Conservation (phyloP, 805 yeast genomes). For the Myxozyma neotropica region DNA sequence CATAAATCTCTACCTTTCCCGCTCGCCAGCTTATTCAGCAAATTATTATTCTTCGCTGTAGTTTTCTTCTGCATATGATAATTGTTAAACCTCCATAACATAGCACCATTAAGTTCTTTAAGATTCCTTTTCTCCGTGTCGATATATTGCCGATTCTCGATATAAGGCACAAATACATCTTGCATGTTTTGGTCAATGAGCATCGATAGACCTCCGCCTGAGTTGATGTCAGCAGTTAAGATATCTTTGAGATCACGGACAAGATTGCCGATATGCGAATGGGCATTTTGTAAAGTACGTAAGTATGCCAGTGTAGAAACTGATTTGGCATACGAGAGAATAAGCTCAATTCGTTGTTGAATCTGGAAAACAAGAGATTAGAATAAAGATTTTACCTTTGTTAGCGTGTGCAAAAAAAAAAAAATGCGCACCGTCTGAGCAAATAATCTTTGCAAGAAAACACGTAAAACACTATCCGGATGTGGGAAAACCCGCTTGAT, state of each 20-base stretch:
- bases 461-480: conserved; percentile 66
- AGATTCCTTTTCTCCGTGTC: conserved; percentile 69
- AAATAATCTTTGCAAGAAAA: conserved; percentile 73
- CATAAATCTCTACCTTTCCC: conserved; percentile 21
- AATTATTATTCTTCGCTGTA: conserved; percentile 7
- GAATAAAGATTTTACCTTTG: no score
- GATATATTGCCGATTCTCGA: conserved; percentile 69
- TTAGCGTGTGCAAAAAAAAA: conserved; percentile 52
- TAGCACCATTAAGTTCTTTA: conserved; percentile 50
- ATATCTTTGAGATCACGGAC: conserved; percentile 67
- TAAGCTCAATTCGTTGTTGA: conserved; percentile 50
- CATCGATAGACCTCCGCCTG: conserved; percentile 47
- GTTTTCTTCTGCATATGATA: conserved; percentile 16
- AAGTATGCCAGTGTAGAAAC: conserved; percentile 71
- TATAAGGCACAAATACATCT: conserved; percentile 73
- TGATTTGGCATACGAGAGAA: conserved; percentile 64
- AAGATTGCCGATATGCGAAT: conserved; percentile 58
- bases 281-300: conserved; percentile 70
- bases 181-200: conserved; percentile 69
- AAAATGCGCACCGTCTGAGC: conserved; percentile 76
- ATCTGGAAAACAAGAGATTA: no score
- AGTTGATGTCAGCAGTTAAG: conserved; percentile 46
- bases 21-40: conserved; percentile 15
- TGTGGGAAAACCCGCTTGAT: conserved; percentile 71
- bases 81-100: conserved; percentile 48